Evolutionary conservation across 192 early-diverging fungal species (phyloP).

Genomic region (Coemansia sp.): DNA sequence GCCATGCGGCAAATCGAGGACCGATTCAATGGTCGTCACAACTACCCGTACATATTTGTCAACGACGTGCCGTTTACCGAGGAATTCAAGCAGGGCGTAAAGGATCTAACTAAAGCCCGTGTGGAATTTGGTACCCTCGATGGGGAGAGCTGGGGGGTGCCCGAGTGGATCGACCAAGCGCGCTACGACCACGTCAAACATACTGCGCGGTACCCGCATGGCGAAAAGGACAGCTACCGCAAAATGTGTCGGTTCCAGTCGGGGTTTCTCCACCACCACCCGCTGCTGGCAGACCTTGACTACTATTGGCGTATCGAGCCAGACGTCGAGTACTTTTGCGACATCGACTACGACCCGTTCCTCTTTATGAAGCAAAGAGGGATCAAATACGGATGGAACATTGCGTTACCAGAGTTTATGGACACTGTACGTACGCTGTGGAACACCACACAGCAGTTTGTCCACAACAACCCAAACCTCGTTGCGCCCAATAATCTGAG

Average conservation of each 20-base stretch:
- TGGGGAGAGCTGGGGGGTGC: conserved; percentile 39
- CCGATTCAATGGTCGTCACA: conserved; percentile 68
- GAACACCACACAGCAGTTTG: conserved; percentile 23
- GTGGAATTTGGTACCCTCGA: conserved; percentile 42
- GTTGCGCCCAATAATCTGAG: conserved; percentile 24
- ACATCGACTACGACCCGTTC: conserved; percentile 50
- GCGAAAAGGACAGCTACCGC: conserved; percentile 36
- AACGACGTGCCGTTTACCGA: conserved; percentile 72
- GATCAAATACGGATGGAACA: conserved; percentile 40
- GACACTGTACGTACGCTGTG: conserved; percentile 39
- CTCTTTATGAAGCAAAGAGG: conserved; percentile 33
- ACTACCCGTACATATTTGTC: conserved; percentile 82
- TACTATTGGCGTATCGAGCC: conserved; percentile 56
- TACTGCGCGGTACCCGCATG: conserved; percentile 25
- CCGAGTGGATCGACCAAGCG: conserved; percentile 46
- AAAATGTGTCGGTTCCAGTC: conserved; percentile 45
- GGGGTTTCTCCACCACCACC: conserved; percentile 38
- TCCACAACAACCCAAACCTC: conserved; percentile 17
- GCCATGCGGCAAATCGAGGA: conserved; percentile 62
- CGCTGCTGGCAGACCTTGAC: conserved; percentile 31
- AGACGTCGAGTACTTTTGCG: conserved; percentile 47
- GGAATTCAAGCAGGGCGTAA: conserved; percentile 59
- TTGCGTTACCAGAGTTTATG: conserved; percentile 26
- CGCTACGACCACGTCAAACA: conserved; percentile 9
- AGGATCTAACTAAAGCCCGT: conserved; percentile 18